A percentile compares a stretch with the other conserved stretches of the same genome.
Conservation (phyloP, 495 filamentous ascomycete species). For the Neurospora tetraspora region DNA sequence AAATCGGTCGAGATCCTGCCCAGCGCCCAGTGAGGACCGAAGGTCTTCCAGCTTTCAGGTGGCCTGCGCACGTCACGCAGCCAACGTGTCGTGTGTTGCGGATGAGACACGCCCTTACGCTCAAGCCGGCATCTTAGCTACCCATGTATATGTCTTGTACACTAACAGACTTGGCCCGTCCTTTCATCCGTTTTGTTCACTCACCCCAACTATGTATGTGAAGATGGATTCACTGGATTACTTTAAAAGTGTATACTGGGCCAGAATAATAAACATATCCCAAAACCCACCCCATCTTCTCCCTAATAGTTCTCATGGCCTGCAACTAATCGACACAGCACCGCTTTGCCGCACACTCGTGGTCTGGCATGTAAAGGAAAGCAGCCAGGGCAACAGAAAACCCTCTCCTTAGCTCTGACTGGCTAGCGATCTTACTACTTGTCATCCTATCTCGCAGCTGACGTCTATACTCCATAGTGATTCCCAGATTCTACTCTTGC, state of each 20-base stretch:
- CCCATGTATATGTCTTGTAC: background rate
- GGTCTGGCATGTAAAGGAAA: background rate
- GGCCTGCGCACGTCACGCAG: background rate
- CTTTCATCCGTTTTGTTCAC: background rate
- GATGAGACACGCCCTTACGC: background rate
- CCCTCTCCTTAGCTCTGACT: background rate
- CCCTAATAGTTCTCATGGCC: background rate
- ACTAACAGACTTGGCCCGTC: background rate
- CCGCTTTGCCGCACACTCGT: background rate
- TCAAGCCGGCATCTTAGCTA: background rate
- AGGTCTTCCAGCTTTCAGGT: background rate
- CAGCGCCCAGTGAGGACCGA: background rate
- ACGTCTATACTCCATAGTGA: slow-evolving; percentile 44
- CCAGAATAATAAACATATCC: background rate
- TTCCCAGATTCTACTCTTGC: slow-evolving; percentile 43
- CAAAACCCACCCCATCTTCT: background rate
- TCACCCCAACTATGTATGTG: background rate
- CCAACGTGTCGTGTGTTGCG: background rate
- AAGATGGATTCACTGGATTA: background rate
- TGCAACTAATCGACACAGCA: background rate
- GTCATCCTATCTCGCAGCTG: slow-evolving; percentile 27
- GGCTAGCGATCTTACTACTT: background rate
- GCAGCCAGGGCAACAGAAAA: background rate
- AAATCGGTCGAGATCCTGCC: slow-evolving; percentile 25
- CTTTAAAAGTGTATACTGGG: background rate